phyloP scores from a whole-genome alignment of 2,329 filamentous ascomycete genomes.

The Chaetomiaceae sp. region DNA sequence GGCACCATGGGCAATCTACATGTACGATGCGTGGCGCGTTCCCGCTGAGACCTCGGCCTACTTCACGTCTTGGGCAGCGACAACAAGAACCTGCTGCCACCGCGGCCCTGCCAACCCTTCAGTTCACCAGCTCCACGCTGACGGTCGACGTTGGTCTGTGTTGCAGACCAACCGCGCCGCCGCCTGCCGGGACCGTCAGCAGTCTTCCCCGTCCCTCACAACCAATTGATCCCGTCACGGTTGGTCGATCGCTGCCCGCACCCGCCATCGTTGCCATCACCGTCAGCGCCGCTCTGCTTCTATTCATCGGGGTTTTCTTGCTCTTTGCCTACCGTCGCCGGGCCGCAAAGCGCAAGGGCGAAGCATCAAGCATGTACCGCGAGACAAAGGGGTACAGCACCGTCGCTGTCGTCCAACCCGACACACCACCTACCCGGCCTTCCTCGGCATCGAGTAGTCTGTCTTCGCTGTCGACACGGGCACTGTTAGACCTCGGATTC shows the following conservation, averaged over 20 bases:
- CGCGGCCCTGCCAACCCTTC: slow-evolving; percentile 3
- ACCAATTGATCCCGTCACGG: not conserved
- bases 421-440: not conserved
- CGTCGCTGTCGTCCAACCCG: not conserved
- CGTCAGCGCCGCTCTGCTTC: slow-evolving; percentile 3
- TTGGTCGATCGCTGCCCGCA: not conserved
- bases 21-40: slow-evolving; percentile 14
- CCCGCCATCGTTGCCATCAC: slow-evolving; percentile 6
- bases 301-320: slow-evolving; percentile 4
- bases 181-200: not conserved
- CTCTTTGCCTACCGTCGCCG: slow-evolving; percentile 10
- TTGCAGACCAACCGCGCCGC: slow-evolving; percentile 3
- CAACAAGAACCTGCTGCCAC: no score
- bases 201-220: not conserved
- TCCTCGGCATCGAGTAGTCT: slow-evolving; percentile 1
- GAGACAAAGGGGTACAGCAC: not conserved
- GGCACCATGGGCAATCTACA: slow-evolving; percentile 3
- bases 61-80: slow-evolving; percentile 4
- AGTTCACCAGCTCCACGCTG: slow-evolving; percentile 4
- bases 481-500: slow-evolving; percentile 6
- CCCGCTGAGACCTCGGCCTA: slow-evolving; percentile 3
- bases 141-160: slow-evolving; percentile 9
- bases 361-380: slow-evolving; percentile 5
- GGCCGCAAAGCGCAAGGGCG: not conserved
- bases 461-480: slow-evolving; percentile 12